Percentiles rank a stretch among this genome's conserved stretches.
Conservation (phyloP, 352 stramenopile species). For the Phytophthora pluvialis region DNA sequence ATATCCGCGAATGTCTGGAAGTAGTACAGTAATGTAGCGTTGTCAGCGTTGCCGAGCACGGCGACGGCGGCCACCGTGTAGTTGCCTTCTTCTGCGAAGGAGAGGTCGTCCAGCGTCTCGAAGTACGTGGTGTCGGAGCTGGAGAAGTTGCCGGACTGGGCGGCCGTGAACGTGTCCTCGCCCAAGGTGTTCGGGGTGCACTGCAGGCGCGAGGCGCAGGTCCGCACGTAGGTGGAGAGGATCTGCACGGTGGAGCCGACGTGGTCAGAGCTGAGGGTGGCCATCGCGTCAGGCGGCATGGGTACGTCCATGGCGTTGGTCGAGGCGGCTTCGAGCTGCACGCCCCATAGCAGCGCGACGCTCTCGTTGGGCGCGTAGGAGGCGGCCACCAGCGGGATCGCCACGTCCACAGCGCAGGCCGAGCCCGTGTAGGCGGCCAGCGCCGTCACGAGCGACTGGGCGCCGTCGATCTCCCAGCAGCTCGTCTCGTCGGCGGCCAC, state of each 20-base stretch:
- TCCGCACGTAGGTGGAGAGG: slow-evolving; percentile 49
- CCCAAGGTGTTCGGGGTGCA: slow-evolving; percentile 44
- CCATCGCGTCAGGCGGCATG: slow-evolving; percentile 39
- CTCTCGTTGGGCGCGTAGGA: slow-evolving; percentile 47
- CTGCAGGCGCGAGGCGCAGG: slow-evolving; percentile 36
- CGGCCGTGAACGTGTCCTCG: slow-evolving; percentile 25
- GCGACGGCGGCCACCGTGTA: slow-evolving; percentile 59
- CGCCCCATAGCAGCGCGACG: slow-evolving; percentile 54
- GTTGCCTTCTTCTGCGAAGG: slow-evolving; percentile 41
- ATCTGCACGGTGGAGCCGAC: slow-evolving; percentile 47
- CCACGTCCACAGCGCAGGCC: slow-evolving; percentile 43
- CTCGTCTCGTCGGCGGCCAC: slow-evolving; percentile 19
- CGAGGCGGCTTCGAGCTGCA: slow-evolving; percentile 35
- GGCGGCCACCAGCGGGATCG: slow-evolving; percentile 37
- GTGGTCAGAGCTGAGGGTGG: slow-evolving; percentile 41
- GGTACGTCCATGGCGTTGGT: slow-evolving; percentile 56
- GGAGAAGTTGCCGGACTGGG: slow-evolving; percentile 57
- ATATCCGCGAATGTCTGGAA: slow-evolving; percentile 58
- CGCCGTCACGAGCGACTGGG: slow-evolving; percentile 19
- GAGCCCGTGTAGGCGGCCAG: slow-evolving; percentile 32
- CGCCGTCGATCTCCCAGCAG: slow-evolving; percentile 51
- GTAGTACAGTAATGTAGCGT: slow-evolving; percentile 52
- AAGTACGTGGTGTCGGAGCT: slow-evolving; percentile 43
- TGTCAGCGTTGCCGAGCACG: slow-evolving; percentile 42
- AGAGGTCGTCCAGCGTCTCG: slow-evolving; percentile 41